These are phyloP conservation scores for Blastobotrys americana DNA, from an alignment of 805 yeast genomes.

Conservation along the genomic window DNA sequence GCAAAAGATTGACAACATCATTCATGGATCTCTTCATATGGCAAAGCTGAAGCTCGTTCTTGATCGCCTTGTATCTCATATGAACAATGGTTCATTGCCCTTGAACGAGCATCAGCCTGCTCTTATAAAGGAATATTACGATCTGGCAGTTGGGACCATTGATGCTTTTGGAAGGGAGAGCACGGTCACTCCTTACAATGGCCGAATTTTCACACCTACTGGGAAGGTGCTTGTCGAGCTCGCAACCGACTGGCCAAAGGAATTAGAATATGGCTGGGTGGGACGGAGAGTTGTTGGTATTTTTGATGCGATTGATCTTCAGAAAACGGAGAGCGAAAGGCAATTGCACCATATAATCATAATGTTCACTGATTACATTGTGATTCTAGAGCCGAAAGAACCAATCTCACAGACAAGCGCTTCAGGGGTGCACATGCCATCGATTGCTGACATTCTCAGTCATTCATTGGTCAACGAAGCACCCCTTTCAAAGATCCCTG, in stretches of 20 bases:
- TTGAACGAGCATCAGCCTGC: constrained; percentile 10
- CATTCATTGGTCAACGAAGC: constrained; percentile 83
- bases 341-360: constrained; percentile 49
- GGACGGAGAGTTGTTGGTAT: constrained; percentile 79
- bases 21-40: constrained; percentile 65
- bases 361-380: constrained; percentile 71
- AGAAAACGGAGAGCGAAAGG: constrained; percentile 20
- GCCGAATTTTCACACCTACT: constrained; percentile 80
- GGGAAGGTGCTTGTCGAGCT: constrained; percentile 82
- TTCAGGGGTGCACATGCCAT: constrained; percentile 40
- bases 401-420: constrained; percentile 36
- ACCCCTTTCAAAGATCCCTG: constrained; percentile 63
- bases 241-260: constrained; percentile 82
- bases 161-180: constrained; percentile 70
- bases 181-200: constrained; percentile 40
- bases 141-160: constrained; percentile 55
- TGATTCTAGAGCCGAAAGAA: constrained; percentile 46
- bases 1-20: constrained; percentile 50
- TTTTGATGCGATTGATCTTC: constrained; percentile 39
- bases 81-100: not conserved
- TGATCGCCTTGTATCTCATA: constrained; percentile 42
- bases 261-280: constrained; percentile 82
- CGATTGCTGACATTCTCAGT: constrained; percentile 76
- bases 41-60: constrained; percentile 63
- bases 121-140: constrained; percentile 38